Base-by-base conservation (phyloP, 352 stramenopile genomes). In the Globisporangium polare region DNA sequence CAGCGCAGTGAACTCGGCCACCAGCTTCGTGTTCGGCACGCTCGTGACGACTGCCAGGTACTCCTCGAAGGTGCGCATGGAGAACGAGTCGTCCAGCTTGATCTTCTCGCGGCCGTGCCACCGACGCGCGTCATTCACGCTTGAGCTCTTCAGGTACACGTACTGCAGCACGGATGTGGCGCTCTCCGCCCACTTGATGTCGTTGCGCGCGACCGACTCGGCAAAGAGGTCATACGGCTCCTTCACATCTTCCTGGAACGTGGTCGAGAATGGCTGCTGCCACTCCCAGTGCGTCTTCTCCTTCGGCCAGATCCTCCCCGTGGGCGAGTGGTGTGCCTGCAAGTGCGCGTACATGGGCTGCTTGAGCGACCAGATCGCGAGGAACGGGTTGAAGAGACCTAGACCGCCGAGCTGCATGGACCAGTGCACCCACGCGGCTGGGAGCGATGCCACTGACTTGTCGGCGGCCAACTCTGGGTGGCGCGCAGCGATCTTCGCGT, bases 331-430 rank as follows among this genome's bases (percentile, higher is more conserved):
- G 27, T 68, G 64, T 15, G 10, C 15, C 45, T 37, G 47, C 15
- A 79, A 52, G 43, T 77, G 72, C 20, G 24, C 42, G 50, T 71
- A 67, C 45, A 84, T 42, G 3, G 61, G 63, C 27, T 63, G 54
- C 24, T 69, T 63, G 7, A 71, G 51, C 6, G 51, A 56, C 75
- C 73, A 84, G 31, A 78, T 53, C 26, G 65, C 63, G 29, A 83
- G 65, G 45, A 82, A 77, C 3, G 75, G 73, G 26, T 80, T 79
- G 56, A 73, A 74, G 18, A 82, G 66, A 5, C 73, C 73, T 33
- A 84, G 54, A 5, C 75, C 73, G 35, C 75, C 75, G 10, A 73
- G 63, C 13, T 76, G 62, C 6, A 78, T 51, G 13, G 68, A 67
- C 75, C 73, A 84, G 39, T 82, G 70, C 0, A 73, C 49, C 71